phyloP scores from a whole-genome alignment of 139 green algal genomes.

The Limnomonas spitsbergensis region DNA sequence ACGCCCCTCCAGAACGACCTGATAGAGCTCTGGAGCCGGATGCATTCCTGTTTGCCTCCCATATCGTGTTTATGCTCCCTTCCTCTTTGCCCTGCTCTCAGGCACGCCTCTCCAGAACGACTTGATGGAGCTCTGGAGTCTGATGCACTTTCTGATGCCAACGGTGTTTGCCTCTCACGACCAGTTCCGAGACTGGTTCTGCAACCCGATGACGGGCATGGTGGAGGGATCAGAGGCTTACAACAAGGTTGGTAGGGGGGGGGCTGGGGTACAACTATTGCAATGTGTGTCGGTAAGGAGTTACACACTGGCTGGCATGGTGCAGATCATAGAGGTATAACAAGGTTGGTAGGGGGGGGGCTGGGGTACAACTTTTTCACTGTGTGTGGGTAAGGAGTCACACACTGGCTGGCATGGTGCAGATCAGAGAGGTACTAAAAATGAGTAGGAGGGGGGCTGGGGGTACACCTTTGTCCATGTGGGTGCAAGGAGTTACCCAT shows the following conservation, averaged over 20 bases:
- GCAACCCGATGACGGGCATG: constrained; percentile 85
- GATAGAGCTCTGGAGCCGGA: constrained; percentile 96
- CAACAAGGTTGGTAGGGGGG: constrained; percentile 54
- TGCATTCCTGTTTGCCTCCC: constrained; percentile 94
- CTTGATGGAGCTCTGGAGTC: constrained; percentile 96
- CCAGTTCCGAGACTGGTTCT: constrained; percentile 98
- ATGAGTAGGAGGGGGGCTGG: too few species aligned
- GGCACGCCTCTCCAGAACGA: constrained; percentile 87
- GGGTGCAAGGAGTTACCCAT: too few species aligned
- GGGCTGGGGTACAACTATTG: background rate
- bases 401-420: too few species aligned
- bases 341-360: too few species aligned
- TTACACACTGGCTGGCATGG: too few species aligned
- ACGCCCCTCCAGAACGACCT: constrained; percentile 91
- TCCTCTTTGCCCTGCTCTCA: too few species aligned
- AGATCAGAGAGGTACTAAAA: too few species aligned
- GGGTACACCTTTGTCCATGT: too few species aligned
- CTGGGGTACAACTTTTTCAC: too few species aligned
- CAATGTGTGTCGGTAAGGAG: background rate
- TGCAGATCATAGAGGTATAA: too few species aligned
- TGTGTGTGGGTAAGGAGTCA: too few species aligned
- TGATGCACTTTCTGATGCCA: constrained; percentile 99
- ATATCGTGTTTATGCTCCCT: constrained; percentile 93
- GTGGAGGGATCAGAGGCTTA: constrained; percentile 78
- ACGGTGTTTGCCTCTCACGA: constrained; percentile 79